Conservation (phyloP, 106 monocot genomes). For the Ottelia alismoides region DNA sequence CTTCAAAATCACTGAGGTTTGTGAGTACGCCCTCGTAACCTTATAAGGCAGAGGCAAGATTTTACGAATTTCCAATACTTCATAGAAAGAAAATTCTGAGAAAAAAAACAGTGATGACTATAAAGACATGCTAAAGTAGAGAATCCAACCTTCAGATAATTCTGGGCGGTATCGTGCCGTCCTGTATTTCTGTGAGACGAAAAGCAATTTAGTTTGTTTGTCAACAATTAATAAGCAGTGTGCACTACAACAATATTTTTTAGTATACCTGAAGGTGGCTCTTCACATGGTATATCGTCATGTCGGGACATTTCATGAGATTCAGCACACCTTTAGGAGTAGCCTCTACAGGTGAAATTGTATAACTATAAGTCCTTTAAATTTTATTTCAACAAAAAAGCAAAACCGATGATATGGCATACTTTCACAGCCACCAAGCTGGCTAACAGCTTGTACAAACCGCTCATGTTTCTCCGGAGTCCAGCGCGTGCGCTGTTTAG, state of each 20-base stretch:
- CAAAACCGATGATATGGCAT: slow-evolving; percentile 7
- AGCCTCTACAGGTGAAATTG: slow-evolving; percentile 34
- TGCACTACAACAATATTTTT: not conserved
- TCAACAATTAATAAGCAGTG: not conserved
- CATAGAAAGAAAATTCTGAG: no score
- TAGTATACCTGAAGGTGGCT: slow-evolving; percentile 82
- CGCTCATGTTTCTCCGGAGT: slow-evolving; percentile 80
- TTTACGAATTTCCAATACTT: no score
- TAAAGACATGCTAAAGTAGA: no score
- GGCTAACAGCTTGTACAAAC: slow-evolving; percentile 80
- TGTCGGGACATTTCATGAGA: slow-evolving; percentile 69
- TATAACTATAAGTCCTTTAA: not conserved
- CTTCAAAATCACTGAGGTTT: no score
- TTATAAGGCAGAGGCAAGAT: no score
- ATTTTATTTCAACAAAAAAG: not conserved
- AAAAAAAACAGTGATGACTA: no score
- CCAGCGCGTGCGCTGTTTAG: slow-evolving; percentile 72
- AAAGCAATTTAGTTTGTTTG: slow-evolving; percentile 1
- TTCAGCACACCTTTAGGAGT: slow-evolving; percentile 93
- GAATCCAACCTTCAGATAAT: slow-evolving; percentile 70
- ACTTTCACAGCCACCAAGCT: slow-evolving; percentile 91
- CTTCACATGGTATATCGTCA: slow-evolving; percentile 95
- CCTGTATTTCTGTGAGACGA: slow-evolving; percentile 71
- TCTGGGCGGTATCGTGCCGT: slow-evolving; percentile 80
- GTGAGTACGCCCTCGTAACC: no score